Conservation (phyloP, 441 rosid species). For the Populus hybrid region DNA sequence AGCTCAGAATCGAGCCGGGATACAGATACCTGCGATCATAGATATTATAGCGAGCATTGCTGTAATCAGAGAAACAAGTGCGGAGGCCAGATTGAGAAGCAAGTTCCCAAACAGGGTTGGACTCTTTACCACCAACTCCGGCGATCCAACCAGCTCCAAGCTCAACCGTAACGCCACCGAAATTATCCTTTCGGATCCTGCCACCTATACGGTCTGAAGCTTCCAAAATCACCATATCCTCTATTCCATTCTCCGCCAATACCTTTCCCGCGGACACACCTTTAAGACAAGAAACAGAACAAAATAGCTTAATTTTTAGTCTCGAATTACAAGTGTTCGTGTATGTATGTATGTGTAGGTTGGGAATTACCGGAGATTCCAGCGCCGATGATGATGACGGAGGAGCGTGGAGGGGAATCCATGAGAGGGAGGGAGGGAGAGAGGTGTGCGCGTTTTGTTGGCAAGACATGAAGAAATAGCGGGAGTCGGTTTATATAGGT, state of each 20-base stretch:
- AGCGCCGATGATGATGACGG: conserved; percentile 90
- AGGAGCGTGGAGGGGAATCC: conserved; percentile 51
- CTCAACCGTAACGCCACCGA: conserved; percentile 89
- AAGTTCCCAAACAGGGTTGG: conserved; percentile 91
- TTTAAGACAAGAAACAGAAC: conserved; percentile 8
- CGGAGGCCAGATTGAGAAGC: conserved; percentile 64
- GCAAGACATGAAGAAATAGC: conserved; percentile 32
- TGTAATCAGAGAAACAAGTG: conserved; percentile 85
- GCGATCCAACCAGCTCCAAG: conserved; percentile 99
- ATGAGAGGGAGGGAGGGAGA: conserved; percentile 8
- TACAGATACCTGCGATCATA: conserved; percentile 70
- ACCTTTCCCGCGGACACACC: conserved; percentile 89
- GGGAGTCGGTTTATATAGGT: conserved; percentile 49
- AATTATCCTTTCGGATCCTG: conserved; percentile 64
- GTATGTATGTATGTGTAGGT: background rate
- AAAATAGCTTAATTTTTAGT: background rate
- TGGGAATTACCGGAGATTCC: conserved; percentile 71
- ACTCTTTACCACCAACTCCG: conserved; percentile 87
- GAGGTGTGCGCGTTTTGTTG: background rate
- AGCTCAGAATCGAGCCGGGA: background rate
- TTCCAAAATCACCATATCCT: conserved; percentile 69
- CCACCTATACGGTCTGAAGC: conserved; percentile 96
- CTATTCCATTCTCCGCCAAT: conserved; percentile 73
- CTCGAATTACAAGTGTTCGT: background rate
- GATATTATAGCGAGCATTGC: conserved; percentile 92